A percentile compares a stretch with the other conserved stretches of the same genome.
Evolutionary conservation across 1,284 basidiomycete species (phyloP).

Genomic region (Uromyces viciae-fabae): DNA sequence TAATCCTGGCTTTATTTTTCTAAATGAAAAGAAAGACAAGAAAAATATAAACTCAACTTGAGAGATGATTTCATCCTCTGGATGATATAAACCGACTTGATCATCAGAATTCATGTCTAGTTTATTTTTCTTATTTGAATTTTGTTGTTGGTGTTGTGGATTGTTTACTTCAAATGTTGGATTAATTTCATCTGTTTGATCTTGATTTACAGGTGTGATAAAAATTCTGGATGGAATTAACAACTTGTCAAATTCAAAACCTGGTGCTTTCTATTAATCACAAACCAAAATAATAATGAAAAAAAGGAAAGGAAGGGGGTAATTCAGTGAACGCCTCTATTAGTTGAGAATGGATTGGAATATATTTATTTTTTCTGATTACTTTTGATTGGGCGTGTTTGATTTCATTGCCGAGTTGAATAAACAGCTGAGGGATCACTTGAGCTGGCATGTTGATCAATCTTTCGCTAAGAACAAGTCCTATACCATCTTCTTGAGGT

Average conservation of each 20-base stretch:
- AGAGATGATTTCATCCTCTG: constrained; percentile 43
- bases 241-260: constrained; percentile 24
- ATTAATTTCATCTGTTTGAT: constrained; percentile 24
- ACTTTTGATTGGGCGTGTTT: constrained; percentile 43
- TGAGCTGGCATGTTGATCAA: constrained; percentile 41
- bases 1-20: too few species aligned
- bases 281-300: not conserved
- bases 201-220: not conserved
- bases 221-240: constrained; percentile 38
- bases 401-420: constrained; percentile 35
- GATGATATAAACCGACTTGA: constrained; percentile 35
- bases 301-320: not conserved
- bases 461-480: constrained; percentile 29
- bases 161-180: not conserved
- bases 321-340: not conserved
- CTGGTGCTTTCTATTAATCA: constrained; percentile 27
- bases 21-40: too few species aligned
- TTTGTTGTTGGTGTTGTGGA: not conserved
- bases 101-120: not conserved
- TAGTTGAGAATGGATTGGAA: not conserved
- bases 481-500: constrained; percentile 29
- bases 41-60: constrained; percentile 28
- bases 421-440: constrained; percentile 34
- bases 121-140: constrained; percentile 23
- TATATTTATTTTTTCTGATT: not conserved